Percentiles rank a stretch among this genome's conserved stretches.
phyloP scores from a whole-genome alignment of 805 yeast genomes.

The Candida loeiensis region DNA sequence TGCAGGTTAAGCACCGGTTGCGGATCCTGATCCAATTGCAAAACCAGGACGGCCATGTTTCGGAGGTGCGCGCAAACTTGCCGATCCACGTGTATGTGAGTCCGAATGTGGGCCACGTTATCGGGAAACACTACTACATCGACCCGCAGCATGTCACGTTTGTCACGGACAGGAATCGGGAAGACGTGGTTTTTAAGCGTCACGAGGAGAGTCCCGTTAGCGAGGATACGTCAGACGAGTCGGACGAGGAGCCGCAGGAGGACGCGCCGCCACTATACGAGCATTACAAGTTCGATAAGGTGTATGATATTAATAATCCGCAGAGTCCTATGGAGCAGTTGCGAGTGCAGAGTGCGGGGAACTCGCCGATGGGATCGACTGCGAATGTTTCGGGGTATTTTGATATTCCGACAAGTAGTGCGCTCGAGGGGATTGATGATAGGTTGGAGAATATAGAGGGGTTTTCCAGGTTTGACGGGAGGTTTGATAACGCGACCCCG shows the following conservation, averaged over 20 bases:
- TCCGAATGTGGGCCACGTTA: constrained; percentile 34
- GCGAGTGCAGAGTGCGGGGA: constrained; percentile 15
- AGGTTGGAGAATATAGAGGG: constrained; percentile 2
- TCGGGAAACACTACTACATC: constrained; percentile 31
- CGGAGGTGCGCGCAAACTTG: constrained; percentile 50
- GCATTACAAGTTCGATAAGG: constrained; percentile 34
- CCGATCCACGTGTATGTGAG: constrained; percentile 45
- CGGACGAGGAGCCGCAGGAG: constrained; percentile 19
- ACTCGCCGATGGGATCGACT: constrained; percentile 8
- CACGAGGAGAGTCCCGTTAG: constrained; percentile 3
- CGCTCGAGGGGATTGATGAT: no score
- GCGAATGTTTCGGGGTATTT: constrained; percentile 19
- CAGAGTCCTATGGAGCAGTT: constrained; percentile 39
- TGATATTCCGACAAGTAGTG: constrained; percentile 25
- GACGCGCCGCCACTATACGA: constrained; percentile 45
- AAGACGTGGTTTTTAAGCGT: constrained; percentile 29
- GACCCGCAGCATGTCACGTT: constrained; percentile 27
- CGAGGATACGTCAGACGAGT: constrained; percentile 4
- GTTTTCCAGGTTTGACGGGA: background rate
- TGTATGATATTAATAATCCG: constrained; percentile 34
- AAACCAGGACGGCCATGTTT: constrained; percentile 48
- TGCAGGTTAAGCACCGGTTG: constrained; percentile 45
- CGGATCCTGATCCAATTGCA: constrained; percentile 42
- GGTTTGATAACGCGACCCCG: background rate
- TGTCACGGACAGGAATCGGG: constrained; percentile 17